Evolutionary conservation across 805 yeast genomes (phyloP), one percentile per base, ranked within the genome.

Genomic region (Barnettozyma sucrosica): DNA sequence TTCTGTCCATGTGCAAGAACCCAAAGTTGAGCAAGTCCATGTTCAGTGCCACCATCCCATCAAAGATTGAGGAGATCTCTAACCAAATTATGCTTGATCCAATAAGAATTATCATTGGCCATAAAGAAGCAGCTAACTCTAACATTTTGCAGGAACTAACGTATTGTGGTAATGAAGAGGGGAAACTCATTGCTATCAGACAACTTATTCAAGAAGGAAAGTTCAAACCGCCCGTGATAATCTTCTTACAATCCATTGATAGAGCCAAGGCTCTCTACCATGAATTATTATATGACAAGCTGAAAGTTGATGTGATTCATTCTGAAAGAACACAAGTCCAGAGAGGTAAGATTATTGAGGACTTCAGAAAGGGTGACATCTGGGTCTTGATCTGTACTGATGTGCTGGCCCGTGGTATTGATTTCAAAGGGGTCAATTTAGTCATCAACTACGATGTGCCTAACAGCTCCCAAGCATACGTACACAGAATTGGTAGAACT

Each of bases 311-410:
- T 62, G 97, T 88, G 16, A 89, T 93, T 42, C 98, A 93, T 63
- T 93, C 97, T 1, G 98, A 93, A 57, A 81, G 95, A 66, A 85
- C 97, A 0, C 89, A 84, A 46, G 74, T 77, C 28, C 98, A 93
- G 68, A 79, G 99, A 69, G 89, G 87, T 50, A 81, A 79, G 36
- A 85, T 85, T 18, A 86, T 93, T 51, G 86, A 86, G 60, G 72
- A 85, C 55, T 93, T 93, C 70, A 87, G 81, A 64, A 77, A 75
- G 47, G 99, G 99, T 24, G 95, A 92, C 26, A 74, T 90, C 26
- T 93, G 99, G 99, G 95, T 93, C 41, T 74, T 93, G 53, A 92
- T 93, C 46, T 89, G 97, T 65, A 93, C 99, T 0, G 99, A 93
- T 67, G 96, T 93, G 42, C 71, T 93, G 47, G 85, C 97, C 3